Percentiles rank a stretch among this genome's conserved stretches.
Conservation (phyloP, 371 early-diverging fungal genomes). For the Mortierella sp. region DNA sequence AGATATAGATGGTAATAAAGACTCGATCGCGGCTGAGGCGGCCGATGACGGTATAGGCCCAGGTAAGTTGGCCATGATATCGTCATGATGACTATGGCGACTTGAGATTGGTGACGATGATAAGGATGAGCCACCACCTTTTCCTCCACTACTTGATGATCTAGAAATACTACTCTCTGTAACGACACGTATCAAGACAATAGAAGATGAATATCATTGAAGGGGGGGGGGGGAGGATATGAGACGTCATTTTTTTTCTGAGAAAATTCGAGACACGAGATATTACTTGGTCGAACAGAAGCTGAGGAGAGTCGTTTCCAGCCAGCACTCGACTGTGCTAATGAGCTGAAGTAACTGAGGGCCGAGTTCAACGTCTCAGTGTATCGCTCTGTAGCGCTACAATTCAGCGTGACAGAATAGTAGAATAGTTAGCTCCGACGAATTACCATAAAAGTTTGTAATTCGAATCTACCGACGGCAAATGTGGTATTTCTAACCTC, state of each 20-base stretch:
- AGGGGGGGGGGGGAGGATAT: too few relatives aligned
- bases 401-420: too few relatives aligned
- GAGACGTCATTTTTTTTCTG: not conserved
- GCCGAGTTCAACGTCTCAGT: slow-evolving; percentile 54
- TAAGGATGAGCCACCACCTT: slow-evolving; percentile 14
- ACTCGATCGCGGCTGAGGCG: slow-evolving; percentile 53
- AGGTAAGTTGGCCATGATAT: slow-evolving; percentile 21
- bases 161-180: slow-evolving; percentile 26
- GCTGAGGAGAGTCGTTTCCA: slow-evolving; percentile 55
- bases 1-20: slow-evolving; percentile 42
- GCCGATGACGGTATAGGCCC: slow-evolving; percentile 40
- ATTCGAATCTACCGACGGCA: not conserved
- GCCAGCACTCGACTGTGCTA: slow-evolving; percentile 53
- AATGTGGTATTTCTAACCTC: slow-evolving; percentile 20
- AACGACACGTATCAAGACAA: not conserved
- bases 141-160: slow-evolving; percentile 25
- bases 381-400: slow-evolving; percentile 53
- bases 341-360: slow-evolving; percentile 46
- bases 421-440: not conserved
- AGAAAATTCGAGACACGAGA: not conserved
- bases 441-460: not conserved
- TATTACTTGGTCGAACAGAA: slow-evolving; percentile 44
- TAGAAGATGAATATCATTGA: not conserved
- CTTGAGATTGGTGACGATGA: slow-evolving; percentile 31
- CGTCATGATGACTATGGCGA: slow-evolving; percentile 26